Base-by-base conservation (phyloP, 306 rosid species). In the Vigna reflexopilosa region DNA sequence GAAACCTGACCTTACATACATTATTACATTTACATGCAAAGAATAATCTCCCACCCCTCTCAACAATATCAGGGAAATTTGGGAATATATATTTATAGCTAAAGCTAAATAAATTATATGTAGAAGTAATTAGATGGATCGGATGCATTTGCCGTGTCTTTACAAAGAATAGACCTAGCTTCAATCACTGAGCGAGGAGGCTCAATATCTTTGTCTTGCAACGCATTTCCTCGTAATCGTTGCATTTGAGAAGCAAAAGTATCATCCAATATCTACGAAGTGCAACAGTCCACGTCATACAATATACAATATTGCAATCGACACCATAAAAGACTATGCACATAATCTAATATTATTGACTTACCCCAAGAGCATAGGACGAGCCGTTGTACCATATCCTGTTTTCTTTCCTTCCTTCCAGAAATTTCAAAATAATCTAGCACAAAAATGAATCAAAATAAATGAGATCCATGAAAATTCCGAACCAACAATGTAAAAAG, bases 231-330 rank as follows among this genome's bases (percentile, higher is more conserved):
- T 72, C 89, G 84, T 65, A 95, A 74, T 70, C 97, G 67, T 56
- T 95, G 98, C 98, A 95, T 92, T 78, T 95, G 98, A 9, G 98
- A 95, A 78, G 98, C 98, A 82, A 95, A 92, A 0, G 89, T 93
- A 67, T 93, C 98, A 73, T 95, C 98, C 91, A 95, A 59, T 84
- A 95, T 88, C 98, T 95, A 58, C 87, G 68, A 32, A 82, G 69
- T 70, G 55, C 86, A 79, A 83, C 49, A 75, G 4, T 51, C 47
- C 40, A 30, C 3, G 19, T 32, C 34, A 36, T 32, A 4, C 61
- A 38, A 16, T 51, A 44, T 54, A 19, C 49, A 77, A 14, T 58
- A 7, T 26, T 65, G 22, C 45, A 30, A 61, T 30, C 22, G 38
- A 4, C 50, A n/a, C 8, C 24, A 26, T 44, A 38, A 9, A 26